phyloP scores from a whole-genome alignment of 148 eudicot genomes.

The Hydrangea macrophylla region DNA sequence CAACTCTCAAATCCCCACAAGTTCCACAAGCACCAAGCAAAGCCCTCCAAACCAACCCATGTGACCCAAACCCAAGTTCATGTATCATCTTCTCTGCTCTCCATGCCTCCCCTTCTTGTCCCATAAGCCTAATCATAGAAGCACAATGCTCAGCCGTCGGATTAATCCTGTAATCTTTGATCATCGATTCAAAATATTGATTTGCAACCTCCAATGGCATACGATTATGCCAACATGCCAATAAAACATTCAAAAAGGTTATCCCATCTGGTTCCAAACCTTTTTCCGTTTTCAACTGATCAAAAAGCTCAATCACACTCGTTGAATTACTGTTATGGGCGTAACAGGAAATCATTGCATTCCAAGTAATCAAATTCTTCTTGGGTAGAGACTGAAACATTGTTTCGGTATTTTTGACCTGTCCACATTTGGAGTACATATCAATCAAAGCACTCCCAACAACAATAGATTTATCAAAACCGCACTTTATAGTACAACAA shows the following conservation, averaged over 20 bases:
- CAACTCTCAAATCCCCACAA: constrained; percentile 56
- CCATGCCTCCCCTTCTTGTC: constrained; percentile 60
- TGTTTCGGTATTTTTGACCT: not conserved
- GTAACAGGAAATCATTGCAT: constrained; percentile 56
- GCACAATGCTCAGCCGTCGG: constrained; percentile 68
- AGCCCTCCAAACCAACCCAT: constrained; percentile 72
- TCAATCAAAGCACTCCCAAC: not conserved
- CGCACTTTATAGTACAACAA: constrained; percentile 46
- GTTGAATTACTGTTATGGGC: constrained; percentile 64
- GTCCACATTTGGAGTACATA: no score
- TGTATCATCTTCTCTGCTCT: constrained; percentile 65
- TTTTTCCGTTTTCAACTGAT: constrained; percentile 40
- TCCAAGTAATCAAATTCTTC: constrained; percentile 82
- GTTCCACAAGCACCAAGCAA: constrained; percentile 67
- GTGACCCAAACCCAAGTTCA: constrained; percentile 52
- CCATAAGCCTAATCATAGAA: constrained; percentile 70
- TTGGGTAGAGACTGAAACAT: constrained; percentile 25
- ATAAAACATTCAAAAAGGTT: constrained; percentile 65
- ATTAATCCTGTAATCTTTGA: constrained; percentile 38
- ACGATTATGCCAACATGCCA: constrained; percentile 67
- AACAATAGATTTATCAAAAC: not conserved
- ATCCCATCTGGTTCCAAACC: constrained; percentile 57
- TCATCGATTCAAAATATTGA: constrained; percentile 50
- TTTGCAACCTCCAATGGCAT: constrained; percentile 48
- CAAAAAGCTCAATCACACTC: constrained; percentile 53